A percentile compares a stretch with the other conserved stretches of the same genome.
phyloP scores from a whole-genome alignment of 129 eudicot genomes.

The Pulicaria dysenterica region DNA sequence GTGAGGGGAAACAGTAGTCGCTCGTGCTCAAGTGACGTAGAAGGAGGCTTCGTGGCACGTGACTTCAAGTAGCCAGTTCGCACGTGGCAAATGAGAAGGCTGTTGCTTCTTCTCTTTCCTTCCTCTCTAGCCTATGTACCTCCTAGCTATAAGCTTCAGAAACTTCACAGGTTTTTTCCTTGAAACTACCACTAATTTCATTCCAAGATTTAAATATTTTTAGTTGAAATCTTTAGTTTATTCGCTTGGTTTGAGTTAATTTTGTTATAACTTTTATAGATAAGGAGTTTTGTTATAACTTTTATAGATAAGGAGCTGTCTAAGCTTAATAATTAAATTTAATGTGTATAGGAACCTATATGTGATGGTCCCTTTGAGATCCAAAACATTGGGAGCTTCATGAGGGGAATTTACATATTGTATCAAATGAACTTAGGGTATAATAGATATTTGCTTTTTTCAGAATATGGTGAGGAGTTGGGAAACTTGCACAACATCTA shows the following conservation, averaged over 20 bases:
- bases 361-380: constrained; percentile 6
- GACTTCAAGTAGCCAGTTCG: constrained; percentile 20
- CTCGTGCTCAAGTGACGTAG: constrained; percentile 47
- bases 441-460: too few species aligned
- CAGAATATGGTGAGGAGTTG: background rate
- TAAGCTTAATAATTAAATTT: too few species aligned
- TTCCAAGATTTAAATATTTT: too few species aligned
- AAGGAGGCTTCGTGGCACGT: constrained; percentile 54
- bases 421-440: too few species aligned
- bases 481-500: background rate
- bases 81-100: constrained; percentile 39
- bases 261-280: too few species aligned
- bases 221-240: too few species aligned
- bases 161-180: constrained; percentile 30
- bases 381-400: background rate
- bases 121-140: constrained; percentile 10
- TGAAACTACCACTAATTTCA: background rate
- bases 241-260: too few species aligned
- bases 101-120: constrained; percentile 46
- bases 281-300: too few species aligned
- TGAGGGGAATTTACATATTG: too few species aligned
- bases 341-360: background rate
- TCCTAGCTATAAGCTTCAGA: constrained; percentile 24
- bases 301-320: too few species aligned
- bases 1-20: constrained; percentile 37